Percentiles rank a stretch among this genome's conserved stretches.
Conservation (phyloP, 352 stramenopile species). For the Peronospora farinosa region DNA sequence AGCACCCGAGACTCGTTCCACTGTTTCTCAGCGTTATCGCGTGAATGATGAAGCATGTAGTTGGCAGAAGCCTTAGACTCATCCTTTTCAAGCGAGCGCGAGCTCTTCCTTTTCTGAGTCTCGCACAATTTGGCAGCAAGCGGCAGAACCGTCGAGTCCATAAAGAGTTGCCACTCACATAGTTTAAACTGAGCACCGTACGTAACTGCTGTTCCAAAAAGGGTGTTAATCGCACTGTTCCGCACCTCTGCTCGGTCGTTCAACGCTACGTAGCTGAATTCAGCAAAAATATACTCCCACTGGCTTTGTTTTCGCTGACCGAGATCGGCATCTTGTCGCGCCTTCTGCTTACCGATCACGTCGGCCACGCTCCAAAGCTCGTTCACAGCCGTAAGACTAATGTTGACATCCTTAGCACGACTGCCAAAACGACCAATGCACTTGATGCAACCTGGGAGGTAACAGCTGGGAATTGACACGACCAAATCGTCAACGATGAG, state of each 20-base stretch:
- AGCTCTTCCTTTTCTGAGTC: conserved; percentile 22
- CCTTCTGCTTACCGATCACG: conserved; percentile 63
- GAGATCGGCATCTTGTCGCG: conserved; percentile 14
- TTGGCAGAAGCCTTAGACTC: conserved; percentile 13
- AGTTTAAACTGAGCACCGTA: conserved; percentile 89
- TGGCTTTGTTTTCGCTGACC: conserved; percentile 29
- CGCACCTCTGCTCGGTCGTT: conserved; percentile 91
- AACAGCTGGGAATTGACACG: conserved; percentile 69
- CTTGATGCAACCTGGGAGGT: conserved; percentile 74
- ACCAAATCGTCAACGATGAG: conserved; percentile 96
- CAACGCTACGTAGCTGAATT: conserved; percentile 85
- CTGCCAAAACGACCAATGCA: conserved; percentile 93
- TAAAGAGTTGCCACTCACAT: conserved; percentile 89
- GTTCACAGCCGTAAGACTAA: conserved; percentile 95
- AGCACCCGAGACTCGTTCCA: conserved; percentile 95
- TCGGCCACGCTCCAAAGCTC: conserved; percentile 93
- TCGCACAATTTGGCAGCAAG: conserved; percentile 67
- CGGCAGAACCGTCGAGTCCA: conserved; percentile 91
- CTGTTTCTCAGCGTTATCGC: conserved; percentile 94
- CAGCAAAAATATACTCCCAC: conserved; percentile 65
- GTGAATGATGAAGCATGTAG: conserved; percentile 91
- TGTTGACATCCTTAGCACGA: conserved; percentile 94
- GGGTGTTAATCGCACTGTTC: conserved; percentile 96
- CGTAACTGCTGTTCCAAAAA: conserved; percentile 95
- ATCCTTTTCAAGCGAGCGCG: conserved; percentile 9